A percentile compares a stretch with the other conserved stretches of the same genome.
Conservation (phyloP, 345 rosid species). For the Boechera stricta region DNA sequence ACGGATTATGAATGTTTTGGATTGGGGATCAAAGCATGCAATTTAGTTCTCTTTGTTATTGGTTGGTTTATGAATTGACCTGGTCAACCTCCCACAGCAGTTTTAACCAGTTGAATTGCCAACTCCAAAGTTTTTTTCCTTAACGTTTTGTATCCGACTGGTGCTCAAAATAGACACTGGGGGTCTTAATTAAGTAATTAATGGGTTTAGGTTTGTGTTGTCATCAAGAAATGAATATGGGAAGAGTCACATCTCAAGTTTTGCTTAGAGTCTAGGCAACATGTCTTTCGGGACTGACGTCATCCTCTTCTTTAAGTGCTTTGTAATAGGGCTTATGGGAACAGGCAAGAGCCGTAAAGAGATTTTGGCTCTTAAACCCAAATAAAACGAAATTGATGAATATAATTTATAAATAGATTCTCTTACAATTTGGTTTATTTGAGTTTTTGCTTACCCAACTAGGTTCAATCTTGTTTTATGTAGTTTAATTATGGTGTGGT, state of each 20-base stretch:
- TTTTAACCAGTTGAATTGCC: constrained; percentile 20
- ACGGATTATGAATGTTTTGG: neutral
- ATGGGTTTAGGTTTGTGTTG: constrained; percentile 36
- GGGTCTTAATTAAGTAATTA: constrained; percentile 6
- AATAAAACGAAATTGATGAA: constrained; percentile 25
- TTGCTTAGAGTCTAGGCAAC: constrained; percentile 47
- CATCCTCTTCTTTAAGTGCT: constrained; percentile 37
- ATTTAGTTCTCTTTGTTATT: neutral
- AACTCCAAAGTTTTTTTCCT: neutral
- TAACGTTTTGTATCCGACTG: neutral
- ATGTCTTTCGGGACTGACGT: constrained; percentile 37
- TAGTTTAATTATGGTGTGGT: constrained; percentile 45
- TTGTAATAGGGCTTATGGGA: constrained; percentile 38
- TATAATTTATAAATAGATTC: constrained; percentile 13
- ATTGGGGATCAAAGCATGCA: neutral
- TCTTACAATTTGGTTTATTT: constrained; percentile 18
- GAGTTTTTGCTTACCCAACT: constrained; percentile 45
- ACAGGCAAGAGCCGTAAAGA: constrained; percentile 39
- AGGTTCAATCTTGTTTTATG: constrained; percentile 37
- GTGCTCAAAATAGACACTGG: constrained; percentile 18
- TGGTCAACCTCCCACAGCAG: neutral
- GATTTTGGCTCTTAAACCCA: constrained; percentile 34
- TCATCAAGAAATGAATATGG: constrained; percentile 38
- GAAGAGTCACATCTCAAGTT: constrained; percentile 39
- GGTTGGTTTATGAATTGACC: neutral